Percentiles rank a stretch among this genome's conserved stretches.
Conservation (phyloP, 2,329 filamentous ascomycete genomes). For the Talaromyces sp. region DNA sequence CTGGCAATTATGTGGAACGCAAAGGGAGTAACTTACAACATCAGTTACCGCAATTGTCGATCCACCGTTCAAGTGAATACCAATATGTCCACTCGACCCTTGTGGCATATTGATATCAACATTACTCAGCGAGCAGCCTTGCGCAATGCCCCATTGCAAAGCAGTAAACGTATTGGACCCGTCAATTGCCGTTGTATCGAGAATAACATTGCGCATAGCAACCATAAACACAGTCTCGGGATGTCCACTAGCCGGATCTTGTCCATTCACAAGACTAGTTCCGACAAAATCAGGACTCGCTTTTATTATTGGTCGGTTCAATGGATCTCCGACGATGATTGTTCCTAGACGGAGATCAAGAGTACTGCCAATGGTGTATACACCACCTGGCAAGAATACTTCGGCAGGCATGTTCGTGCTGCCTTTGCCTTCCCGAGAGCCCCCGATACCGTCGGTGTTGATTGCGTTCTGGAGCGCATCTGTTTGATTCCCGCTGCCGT, state of each 20-base stretch:
- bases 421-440: conserved; percentile 19
- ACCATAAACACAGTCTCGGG: conserved; percentile 35
- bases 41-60: conserved; percentile 19
- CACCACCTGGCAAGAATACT: conserved; percentile 31
- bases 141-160: conserved; percentile 40
- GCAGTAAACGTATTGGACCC: conserved; percentile 28
- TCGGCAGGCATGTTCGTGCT: conserved; percentile 26
- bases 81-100: conserved; percentile 31
- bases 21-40: conserved; percentile 24
- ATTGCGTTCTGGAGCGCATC: conserved; percentile 21
- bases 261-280: conserved; percentile 55
- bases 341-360: conserved; percentile 33
- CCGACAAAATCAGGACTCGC: conserved; percentile 51
- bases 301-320: conserved; percentile 49
- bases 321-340: conserved; percentile 38
- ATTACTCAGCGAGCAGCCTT: conserved; percentile 39
- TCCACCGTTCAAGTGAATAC: conserved; percentile 26
- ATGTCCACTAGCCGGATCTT: conserved; percentile 29
- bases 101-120: conserved; percentile 37
- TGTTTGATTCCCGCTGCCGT: conserved; percentile 19
- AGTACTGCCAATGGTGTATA: conserved; percentile 25
- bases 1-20: fast-evolving
- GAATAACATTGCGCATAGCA: conserved; percentile 36
- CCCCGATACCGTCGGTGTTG: conserved; percentile 19
- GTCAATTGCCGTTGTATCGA: conserved; percentile 35